Percentiles rank a stretch among this genome's conserved stretches.
Conservation (phyloP, 257 asterid genomes). For the Echium plantagineum region DNA sequence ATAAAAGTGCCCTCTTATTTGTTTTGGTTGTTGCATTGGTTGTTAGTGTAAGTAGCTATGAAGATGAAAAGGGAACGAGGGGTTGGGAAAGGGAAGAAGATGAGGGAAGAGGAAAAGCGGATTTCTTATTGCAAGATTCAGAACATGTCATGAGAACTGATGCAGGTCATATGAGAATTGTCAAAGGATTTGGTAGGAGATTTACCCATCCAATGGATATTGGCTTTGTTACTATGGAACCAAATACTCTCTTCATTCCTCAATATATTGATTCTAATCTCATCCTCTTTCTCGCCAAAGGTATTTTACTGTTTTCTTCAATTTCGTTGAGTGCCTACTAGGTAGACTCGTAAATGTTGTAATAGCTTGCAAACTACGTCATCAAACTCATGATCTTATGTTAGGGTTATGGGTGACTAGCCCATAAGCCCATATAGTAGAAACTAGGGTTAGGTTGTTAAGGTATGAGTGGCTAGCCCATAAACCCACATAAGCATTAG, state of each 20-base stretch:
- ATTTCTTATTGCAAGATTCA: conserved; percentile 42
- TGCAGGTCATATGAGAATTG: conserved; percentile 65
- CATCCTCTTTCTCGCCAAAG: conserved; percentile 60
- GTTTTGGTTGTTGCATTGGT: conserved; percentile 15
- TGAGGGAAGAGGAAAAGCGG: conserved; percentile 3
- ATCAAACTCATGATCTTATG: too few relatives aligned
- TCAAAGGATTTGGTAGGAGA: conserved; percentile 25
- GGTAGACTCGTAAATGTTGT: too few relatives aligned
- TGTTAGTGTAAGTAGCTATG: conserved; percentile 11
- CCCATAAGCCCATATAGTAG: too few relatives aligned
- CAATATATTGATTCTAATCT: conserved; percentile 74
- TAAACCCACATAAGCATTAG: too few relatives aligned
- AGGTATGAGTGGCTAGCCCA: too few relatives aligned
- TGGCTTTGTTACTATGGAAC: conserved; percentile 85
- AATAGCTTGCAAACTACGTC: too few relatives aligned
- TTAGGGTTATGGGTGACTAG: too few relatives aligned
- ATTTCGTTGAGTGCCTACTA: too few relatives aligned
- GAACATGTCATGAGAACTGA: conserved; percentile 45
- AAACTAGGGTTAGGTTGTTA: too few relatives aligned
- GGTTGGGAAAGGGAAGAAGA: conserved; percentile 1
- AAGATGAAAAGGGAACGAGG: conserved; percentile 10
- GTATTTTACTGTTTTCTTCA: conserved; percentile 20
- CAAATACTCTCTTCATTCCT: conserved; percentile 61
- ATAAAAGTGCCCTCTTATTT: conserved; percentile 8
- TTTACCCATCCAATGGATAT: conserved; percentile 36